phyloP scores from a whole-genome alignment of 2,329 filamentous ascomycete genomes.

The Calonectria pseudoreteaudii region DNA sequence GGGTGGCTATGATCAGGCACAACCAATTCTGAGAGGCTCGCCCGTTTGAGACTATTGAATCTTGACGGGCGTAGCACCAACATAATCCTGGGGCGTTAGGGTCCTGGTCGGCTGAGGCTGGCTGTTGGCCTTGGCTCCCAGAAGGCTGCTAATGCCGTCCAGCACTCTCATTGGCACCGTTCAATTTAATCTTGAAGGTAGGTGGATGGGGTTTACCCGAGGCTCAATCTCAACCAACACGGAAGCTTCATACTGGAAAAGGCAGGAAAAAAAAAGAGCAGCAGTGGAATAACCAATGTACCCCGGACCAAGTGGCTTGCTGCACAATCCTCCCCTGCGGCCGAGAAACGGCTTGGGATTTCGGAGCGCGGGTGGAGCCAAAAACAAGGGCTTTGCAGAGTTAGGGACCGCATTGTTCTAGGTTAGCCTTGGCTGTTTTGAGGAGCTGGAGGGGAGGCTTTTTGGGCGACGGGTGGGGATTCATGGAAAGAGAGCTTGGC shows the following conservation, averaged over 20 bases:
- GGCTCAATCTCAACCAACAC: neutral
- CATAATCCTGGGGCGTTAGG: slow-evolving; percentile 4
- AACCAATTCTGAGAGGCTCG: neutral
- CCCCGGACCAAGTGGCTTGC: slow-evolving; percentile 40
- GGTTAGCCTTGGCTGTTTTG: slow-evolving; percentile 3
- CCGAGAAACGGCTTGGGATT: slow-evolving; percentile 34
- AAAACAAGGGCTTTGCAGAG: slow-evolving; percentile 7
- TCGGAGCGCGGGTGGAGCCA: slow-evolving; percentile 29
- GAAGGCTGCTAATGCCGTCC: slow-evolving; percentile 13
- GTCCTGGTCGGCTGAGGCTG: slow-evolving; percentile 27
- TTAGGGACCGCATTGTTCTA: slow-evolving; percentile 10
- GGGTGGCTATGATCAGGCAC: slow-evolving; percentile 12
- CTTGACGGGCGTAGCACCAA: slow-evolving; percentile 5
- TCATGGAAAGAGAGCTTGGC: neutral
- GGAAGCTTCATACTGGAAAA: slow-evolving; percentile 1
- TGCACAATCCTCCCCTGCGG: slow-evolving; percentile 27
- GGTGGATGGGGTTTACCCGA: neutral
- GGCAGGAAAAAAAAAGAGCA: neutral
- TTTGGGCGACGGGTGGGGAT: neutral
- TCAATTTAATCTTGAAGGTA: slow-evolving; percentile 2
- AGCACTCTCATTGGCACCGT: neutral
- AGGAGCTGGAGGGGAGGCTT: slow-evolving; percentile 10
- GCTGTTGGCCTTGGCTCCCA: slow-evolving; percentile 12
- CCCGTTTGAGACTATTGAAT: neutral
- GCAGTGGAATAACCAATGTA: slow-evolving; percentile 27